phyloP scores from a whole-genome alignment of 2,329 filamentous ascomycete genomes.

The Hypoxylon rubiginosum region DNA sequence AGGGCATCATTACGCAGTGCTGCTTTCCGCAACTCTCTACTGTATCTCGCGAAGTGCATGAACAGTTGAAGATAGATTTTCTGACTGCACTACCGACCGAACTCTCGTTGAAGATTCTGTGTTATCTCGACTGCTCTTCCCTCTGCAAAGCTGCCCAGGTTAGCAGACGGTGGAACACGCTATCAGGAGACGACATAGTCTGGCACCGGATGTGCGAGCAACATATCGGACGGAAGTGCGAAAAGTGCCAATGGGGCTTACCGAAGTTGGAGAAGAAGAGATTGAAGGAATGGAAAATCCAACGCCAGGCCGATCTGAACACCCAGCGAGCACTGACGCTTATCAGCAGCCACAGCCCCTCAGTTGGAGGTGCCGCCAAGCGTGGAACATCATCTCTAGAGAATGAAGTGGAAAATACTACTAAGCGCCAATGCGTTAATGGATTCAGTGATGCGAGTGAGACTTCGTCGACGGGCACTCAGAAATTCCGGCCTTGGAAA shows the following conservation, averaged over 20 bases:
- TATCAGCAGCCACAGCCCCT: conserved; percentile 18
- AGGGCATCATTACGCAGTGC: conserved; percentile 95
- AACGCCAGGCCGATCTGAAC: conserved; percentile 74
- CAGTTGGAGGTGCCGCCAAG: conserved; percentile 49
- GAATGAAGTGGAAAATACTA: conserved; percentile 42
- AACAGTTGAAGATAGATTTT: conserved; percentile 98
- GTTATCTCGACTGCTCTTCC: conserved; percentile 91
- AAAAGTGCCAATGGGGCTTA: conserved; percentile 95
- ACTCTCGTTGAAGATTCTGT: conserved; percentile 92
- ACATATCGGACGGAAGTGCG: conserved; percentile 85
- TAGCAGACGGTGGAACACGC: conserved; percentile 84
- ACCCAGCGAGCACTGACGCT: conserved; percentile 46
- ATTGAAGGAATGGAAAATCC: conserved; percentile 86
- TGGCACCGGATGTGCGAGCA: conserved; percentile 99
- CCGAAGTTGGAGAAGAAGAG: conserved; percentile 90
- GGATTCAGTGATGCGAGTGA: conserved; percentile 38
- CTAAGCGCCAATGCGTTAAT: conserved; percentile 56
- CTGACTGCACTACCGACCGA: conserved; percentile 88
- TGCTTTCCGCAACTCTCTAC: conserved; percentile 98
- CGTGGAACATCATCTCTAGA: conserved; percentile 50
- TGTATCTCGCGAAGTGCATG: conserved; percentile 89
- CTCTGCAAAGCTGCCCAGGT: conserved; percentile 97
- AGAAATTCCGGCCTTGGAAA: conserved; percentile 84
- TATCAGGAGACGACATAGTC: conserved; percentile 97
- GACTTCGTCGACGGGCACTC: conserved; percentile 39